A percentile compares a stretch with the other conserved stretches of the same genome.
These are phyloP conservation scores for Atkinsonella texensis DNA, from an alignment of 2,329 filamentous ascomycete species.

Conservation along the genomic window DNA sequence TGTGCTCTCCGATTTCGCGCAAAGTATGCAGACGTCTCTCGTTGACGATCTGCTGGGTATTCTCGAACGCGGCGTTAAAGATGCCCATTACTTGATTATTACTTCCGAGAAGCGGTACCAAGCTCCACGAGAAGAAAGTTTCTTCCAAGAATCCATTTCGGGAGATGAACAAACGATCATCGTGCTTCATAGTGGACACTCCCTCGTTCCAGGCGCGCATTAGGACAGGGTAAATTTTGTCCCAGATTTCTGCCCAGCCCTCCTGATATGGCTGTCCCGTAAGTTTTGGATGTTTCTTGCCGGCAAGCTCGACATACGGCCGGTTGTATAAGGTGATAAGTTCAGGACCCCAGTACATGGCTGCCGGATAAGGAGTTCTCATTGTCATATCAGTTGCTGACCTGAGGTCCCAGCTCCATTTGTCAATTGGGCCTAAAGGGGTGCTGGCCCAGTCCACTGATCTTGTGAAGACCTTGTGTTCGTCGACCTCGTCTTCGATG, in stretches of 20 bases:
- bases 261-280: slow-evolving; percentile 48
- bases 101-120: slow-evolving; percentile 62
- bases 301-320: slow-evolving; percentile 49
- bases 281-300: slow-evolving; percentile 49
- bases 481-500: slow-evolving; percentile 9
- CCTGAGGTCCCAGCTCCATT: slow-evolving; percentile 35
- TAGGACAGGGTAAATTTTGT: slow-evolving; percentile 55
- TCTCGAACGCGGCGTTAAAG: slow-evolving; percentile 71
- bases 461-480: slow-evolving; percentile 23
- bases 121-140: slow-evolving; percentile 70
- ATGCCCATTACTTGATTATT: slow-evolving; percentile 63
- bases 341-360: slow-evolving; percentile 53
- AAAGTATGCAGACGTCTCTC: slow-evolving; percentile 68
- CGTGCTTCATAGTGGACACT: slow-evolving; percentile 70
- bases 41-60: slow-evolving; percentile 63
- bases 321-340: slow-evolving; percentile 57
- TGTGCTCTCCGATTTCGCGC: slow-evolving; percentile 63
- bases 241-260: slow-evolving; percentile 62
- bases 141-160: slow-evolving; percentile 62
- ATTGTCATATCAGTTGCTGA: slow-evolving; percentile 32
- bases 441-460: slow-evolving; percentile 34
- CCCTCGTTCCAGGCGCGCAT: slow-evolving; percentile 53
- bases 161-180: slow-evolving; percentile 61
- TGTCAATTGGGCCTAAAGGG: slow-evolving; percentile 31
- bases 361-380: slow-evolving; percentile 43